Base-by-base conservation (phyloP, 192 early-diverging fungal genomes). In the Backusella parvicylindrica region DNA sequence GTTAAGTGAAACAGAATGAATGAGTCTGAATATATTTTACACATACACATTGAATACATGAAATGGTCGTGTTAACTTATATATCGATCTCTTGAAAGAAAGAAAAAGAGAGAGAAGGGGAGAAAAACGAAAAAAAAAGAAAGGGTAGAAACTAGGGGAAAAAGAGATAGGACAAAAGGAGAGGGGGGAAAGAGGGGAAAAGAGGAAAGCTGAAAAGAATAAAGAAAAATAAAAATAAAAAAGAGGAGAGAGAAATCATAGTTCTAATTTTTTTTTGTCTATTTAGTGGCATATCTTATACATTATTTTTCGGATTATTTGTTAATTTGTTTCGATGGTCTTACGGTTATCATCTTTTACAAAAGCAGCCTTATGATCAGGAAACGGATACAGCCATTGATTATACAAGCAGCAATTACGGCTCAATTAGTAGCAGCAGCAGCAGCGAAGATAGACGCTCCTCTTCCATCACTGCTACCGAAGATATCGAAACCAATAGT, bases 291-390 rank as follows among this genome's bases (percentile, higher is more conserved):
- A 68, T 68, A 38, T 37, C 21, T 23, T 37, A 68, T 68, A 21
- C 26, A 47, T 70, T 38, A 70, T 70, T 26, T 28, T 66, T 31
- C 16, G 31, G 33, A 3, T 18, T 31, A 66, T 35, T 31, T 67
- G 89, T 89, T 75, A 93, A 95, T 73, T 86, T 95, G 18, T 60
- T 92, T 64, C 87, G 91, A 30, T 95, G 92, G 92, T 92, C 91
- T 28, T 89, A 92, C 72, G 92, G 93, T 71, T 91, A 90, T 41
- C 82, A 84, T 7, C 74, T 92, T 15, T 80, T 92, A 68, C 86
- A 35, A 86, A 4, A 75, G 70, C 37, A 74, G 72, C 66, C 85
- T 81, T 18, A 70, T 84, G 66, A 65, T 64, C 66, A 68, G 21
- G 53, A 60, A 26, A 60, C 15, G 4, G 43, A 60, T 28, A 8